Evolutionary conservation across 306 rosid species (phyloP), one percentile per base, ranked within the genome.

Genomic region (Corylus heterophylla): DNA sequence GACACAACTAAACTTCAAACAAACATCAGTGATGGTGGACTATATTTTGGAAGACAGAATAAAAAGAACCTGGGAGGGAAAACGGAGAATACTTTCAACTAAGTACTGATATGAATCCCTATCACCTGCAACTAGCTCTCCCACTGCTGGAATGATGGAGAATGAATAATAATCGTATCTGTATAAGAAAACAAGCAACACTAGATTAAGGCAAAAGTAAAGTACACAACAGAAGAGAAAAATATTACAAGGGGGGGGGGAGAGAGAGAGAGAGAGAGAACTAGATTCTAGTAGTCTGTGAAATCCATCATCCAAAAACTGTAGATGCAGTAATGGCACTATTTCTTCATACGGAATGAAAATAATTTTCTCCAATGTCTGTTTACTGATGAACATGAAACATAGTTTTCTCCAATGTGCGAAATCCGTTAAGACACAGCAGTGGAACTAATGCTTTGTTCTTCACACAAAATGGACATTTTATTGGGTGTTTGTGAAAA

Each of bases 41-140:
- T 27, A 4, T 22, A 51, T 44, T 29, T 56, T 18, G 70, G 29
- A 62, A 44, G 49, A 42, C 68, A 71, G 72, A 68, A 80, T 52
- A 25, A 74, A 42, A 74, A 58, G 74, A 76, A 95, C 98, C 98
- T 95, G 99, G 6, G 94, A 17, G 51, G 99, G 98, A 69, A 95
- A 95, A 69, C 92, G 92, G 64, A 92, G 89, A 74, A 93, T 90
- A 81, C 99, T 95, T 83, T 95, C 99, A 61, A 95, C 99, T 75
- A 95, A 85, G 90, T 95, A 95, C 81, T 93, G 97, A 87, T 95
- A 95, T 54, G 99, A 95, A 76, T 86, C 85, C 56, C 96, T 90
- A 77, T 93, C 98, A 3, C 94, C 93, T 14, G 91, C 90, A 88
- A 93, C 90, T 74, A 93, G 68, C 90, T 93, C 92, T 71, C 98